A percentile compares a stretch with the other conserved stretches of the same genome.
Evolutionary conservation across 1,284 basidiomycete species (phyloP).

Genomic region (Golubevia sp.): DNA sequence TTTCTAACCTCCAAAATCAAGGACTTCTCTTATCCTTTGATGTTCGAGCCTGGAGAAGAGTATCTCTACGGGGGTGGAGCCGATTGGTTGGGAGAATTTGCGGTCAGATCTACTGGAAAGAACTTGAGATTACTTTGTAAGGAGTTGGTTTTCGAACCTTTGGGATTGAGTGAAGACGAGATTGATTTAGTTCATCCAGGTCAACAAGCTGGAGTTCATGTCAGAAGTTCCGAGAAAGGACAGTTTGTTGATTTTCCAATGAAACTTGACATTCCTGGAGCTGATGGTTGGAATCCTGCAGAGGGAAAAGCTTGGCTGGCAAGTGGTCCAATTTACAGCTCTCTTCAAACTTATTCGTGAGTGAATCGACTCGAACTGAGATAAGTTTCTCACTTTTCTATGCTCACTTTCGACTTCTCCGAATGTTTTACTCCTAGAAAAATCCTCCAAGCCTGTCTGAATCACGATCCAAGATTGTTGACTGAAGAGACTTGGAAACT

Average conservation of each 20-base stretch:
- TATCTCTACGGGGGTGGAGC: background rate
- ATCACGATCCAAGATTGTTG: background rate
- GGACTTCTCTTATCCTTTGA: background rate
- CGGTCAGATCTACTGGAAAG: background rate
- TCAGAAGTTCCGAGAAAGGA: background rate
- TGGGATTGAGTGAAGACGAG: background rate
- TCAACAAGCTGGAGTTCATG: background rate
- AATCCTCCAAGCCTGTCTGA: background rate
- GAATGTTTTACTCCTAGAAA: background rate
- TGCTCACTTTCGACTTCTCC: background rate
- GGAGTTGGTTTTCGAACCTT: background rate
- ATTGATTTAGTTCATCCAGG: background rate
- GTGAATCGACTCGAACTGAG: too few species aligned
- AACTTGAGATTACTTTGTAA: background rate
- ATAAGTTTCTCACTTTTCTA: background rate
- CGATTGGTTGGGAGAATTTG: background rate
- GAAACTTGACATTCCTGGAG: background rate
- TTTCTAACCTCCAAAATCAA: background rate
- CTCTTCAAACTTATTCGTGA: background rate
- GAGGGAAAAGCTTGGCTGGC: background rate
- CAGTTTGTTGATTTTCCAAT: background rate
- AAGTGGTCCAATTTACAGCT: background rate
- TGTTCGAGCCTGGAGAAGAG: background rate
- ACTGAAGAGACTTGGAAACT: background rate
- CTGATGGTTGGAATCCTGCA: background rate